Evolutionary conservation across 2,329 filamentous ascomycete species (phyloP).

Genomic region (Calonectria pseudoturangicola): DNA sequence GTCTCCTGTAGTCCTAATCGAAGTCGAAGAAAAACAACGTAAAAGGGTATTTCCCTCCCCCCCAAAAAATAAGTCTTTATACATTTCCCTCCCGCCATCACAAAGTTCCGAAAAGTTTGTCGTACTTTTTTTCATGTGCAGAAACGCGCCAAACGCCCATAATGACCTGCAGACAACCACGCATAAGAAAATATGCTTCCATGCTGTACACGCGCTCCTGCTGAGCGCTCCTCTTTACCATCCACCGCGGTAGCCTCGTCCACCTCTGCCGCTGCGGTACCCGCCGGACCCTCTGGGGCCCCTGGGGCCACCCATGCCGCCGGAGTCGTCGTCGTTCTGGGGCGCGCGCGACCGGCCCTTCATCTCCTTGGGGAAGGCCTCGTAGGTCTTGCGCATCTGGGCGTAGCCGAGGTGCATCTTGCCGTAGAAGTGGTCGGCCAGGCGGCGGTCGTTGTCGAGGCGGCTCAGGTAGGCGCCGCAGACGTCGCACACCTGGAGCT

Average conservation of each 20-base stretch:
- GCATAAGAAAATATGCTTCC: slow-evolving; percentile 1
- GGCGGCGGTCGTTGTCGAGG: slow-evolving; percentile 92
- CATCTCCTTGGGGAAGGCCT: slow-evolving; percentile 90
- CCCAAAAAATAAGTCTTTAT: not conserved
- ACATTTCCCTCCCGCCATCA: slow-evolving; percentile 24
- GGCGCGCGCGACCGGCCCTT: slow-evolving; percentile 80
- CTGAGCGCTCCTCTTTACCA: slow-evolving; percentile 60
- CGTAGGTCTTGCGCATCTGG: slow-evolving; percentile 96
- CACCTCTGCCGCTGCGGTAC: slow-evolving; percentile 69
- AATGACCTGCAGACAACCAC: slow-evolving; percentile 33
- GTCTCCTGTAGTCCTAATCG: slow-evolving; percentile 42
- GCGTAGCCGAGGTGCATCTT: slow-evolving; percentile 99
- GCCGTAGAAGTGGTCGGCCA: slow-evolving; percentile 98
- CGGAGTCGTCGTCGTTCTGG: slow-evolving; percentile 70
- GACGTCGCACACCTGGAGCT: slow-evolving; percentile 98
- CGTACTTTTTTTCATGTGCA: slow-evolving; percentile 41
- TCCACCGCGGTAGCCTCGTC: slow-evolving; percentile 69
- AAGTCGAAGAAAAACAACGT: slow-evolving; percentile 47
- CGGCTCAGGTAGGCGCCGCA: slow-evolving; percentile 95
- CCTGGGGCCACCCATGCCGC: slow-evolving; percentile 73
- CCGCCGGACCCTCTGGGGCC: slow-evolving; percentile 64
- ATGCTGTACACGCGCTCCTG: slow-evolving; percentile 5
- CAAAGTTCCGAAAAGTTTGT: slow-evolving; percentile 36
- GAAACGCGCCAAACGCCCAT: slow-evolving; percentile 48
- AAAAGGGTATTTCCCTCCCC: slow-evolving; percentile 52